Evolutionary conservation across 2,329 filamentous ascomycete species (phyloP), one percentile per base, ranked within the genome.

Genomic region (Lachnum nothofagi): DNA sequence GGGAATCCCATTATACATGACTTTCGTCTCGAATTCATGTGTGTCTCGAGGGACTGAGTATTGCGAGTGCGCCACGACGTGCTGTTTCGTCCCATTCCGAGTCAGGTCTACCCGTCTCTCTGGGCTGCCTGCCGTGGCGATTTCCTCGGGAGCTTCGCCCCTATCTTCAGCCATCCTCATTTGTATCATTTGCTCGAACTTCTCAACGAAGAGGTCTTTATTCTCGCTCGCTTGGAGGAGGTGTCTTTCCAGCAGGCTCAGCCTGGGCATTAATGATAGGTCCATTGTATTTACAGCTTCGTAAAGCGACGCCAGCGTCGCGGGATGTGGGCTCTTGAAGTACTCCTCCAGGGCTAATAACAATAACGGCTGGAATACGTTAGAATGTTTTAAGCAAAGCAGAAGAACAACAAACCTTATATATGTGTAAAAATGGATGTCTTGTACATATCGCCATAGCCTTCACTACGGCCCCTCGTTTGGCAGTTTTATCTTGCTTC

Each of bases 391-490:
- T 31, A 31, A 22, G 41, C 22, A 5, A 42, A 5, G 16, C 35
- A 49, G 38, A 48, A 48, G 50, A 46, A 48, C 46, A 49, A 65
- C 74, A 58, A 67, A 86, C 87, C 79, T 98, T 98, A 74, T 98
- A 98, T 56, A 98, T 98, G 70, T 98, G 93, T 58, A 98, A 72
- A 69, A 98, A 98, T 3, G 93, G 91, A 73, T 98, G 93, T 37
- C 93, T 78, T 6, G 93, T 98, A 73, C 93, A 98, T 59, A 98
- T 96, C 24, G 93, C 93, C 93, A 98, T 98, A 35, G 93, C 89
- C 67, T 97, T 97, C 50, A 97, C 91, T 42, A 96, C 79, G 17
- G 93, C 93, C 50, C 93, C 93, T 77, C 93, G 84, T 70, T 93
- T 94, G 41, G 88, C 88, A 17, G 85, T 86, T 64, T 88, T 91